A percentile compares a stretch with the other conserved stretches of the same genome.
phyloP scores from a whole-genome alignment of 1,139 yeast species.

The Sugiyamaella sp. region DNA sequence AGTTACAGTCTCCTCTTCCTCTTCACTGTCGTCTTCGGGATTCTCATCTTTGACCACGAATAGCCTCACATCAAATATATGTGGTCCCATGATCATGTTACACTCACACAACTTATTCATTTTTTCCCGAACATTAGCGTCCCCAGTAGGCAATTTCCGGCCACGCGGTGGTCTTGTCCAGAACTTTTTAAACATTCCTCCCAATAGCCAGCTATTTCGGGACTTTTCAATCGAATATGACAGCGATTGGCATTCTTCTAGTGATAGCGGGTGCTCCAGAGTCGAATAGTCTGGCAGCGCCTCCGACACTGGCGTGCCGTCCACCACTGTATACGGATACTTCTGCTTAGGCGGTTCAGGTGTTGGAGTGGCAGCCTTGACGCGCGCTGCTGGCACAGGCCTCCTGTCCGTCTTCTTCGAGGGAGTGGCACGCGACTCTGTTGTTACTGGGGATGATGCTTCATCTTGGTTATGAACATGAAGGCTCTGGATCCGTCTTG shows the following conservation, averaged over 20 bases:
- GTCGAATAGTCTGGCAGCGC: conserved; percentile 63
- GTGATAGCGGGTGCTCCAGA: conserved; percentile 65
- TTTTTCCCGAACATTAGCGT: conserved; percentile 69
- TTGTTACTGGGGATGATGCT: background rate
- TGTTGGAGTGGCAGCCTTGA: conserved; percentile 6
- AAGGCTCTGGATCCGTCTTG: conserved; percentile 19
- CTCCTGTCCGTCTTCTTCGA: conserved; percentile 1
- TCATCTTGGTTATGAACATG: conserved; percentile 17
- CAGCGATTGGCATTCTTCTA: conserved; percentile 67
- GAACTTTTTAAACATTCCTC: conserved; percentile 74
- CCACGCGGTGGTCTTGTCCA: conserved; percentile 69
- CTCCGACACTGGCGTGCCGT: conserved; percentile 71
- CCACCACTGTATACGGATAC: conserved; percentile 68
- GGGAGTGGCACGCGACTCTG: background rate
- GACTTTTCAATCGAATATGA: conserved; percentile 71
- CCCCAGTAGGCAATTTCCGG: conserved; percentile 52
- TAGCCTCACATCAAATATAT: conserved; percentile 70
- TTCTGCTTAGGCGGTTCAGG: conserved; percentile 8
- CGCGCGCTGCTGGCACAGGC: background rate
- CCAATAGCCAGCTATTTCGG: conserved; percentile 69
- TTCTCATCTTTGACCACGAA: conserved; percentile 78
- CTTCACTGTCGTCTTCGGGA: conserved; percentile 40
- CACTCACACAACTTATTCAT: conserved; percentile 90
- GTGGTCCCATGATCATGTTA: conserved; percentile 76
- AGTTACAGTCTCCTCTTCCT: conserved; percentile 23